Percentiles rank a stretch among this genome's conserved stretches.
phyloP scores from a whole-genome alignment of 306 rosid species.

The Abrus pulchellus region DNA sequence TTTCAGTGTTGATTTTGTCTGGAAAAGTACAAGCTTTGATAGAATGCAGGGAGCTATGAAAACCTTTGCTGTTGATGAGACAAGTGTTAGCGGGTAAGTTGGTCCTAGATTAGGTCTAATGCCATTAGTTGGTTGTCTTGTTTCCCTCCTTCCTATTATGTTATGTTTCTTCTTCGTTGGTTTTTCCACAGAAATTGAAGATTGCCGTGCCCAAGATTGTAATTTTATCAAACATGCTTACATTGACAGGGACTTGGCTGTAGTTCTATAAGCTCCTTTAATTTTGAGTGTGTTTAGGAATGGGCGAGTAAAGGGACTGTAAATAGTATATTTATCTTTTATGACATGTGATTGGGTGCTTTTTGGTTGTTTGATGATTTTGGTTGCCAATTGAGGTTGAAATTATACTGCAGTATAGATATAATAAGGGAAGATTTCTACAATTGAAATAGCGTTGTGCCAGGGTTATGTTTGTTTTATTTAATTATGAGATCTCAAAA shows the following conservation, averaged over 20 bases:
- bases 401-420: constrained; percentile 1
- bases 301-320: constrained; percentile 9
- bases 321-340: constrained; percentile 3
- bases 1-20: constrained; percentile 97
- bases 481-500: constrained; percentile 26
- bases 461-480: constrained; percentile 37
- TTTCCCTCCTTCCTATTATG: not conserved
- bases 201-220: constrained; percentile 7
- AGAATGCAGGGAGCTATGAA: constrained; percentile 99
- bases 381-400: constrained; percentile 29
- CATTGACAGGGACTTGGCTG: not conserved
- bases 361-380: constrained; percentile 22
- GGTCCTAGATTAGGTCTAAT: constrained; percentile 8
- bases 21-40: constrained; percentile 99
- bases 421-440: not conserved
- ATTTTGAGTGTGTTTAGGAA: constrained; percentile 26
- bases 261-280: not conserved
- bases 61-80: constrained; percentile 98
- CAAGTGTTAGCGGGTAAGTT: constrained; percentile 98
- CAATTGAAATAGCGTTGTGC: constrained; percentile 9
- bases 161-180: not conserved
- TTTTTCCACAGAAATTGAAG: not conserved
- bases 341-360: not conserved
- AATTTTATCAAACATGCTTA: constrained; percentile 30
- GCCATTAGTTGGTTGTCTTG: constrained; percentile 16